Percentiles rank a stretch among this genome's conserved stretches.
These are phyloP conservation scores for Xylaria polymorpha DNA, from an alignment of 2,329 filamentous ascomycete genomes.

Conservation along the genomic window DNA sequence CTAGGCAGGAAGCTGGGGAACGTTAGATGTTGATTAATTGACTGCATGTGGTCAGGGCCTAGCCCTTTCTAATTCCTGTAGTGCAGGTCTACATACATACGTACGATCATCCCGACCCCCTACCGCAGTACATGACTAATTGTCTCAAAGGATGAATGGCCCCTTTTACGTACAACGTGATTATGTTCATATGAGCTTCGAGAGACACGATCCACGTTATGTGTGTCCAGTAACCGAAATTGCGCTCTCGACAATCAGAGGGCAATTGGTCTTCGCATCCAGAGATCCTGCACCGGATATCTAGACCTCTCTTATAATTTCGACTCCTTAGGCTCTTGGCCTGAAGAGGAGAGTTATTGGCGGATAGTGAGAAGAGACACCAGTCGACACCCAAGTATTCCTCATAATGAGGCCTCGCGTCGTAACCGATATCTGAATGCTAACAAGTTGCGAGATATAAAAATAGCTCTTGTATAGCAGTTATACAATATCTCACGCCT, in stretches of 20 bases:
- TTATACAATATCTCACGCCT: background rate
- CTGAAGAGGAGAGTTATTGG: background rate
- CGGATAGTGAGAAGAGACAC: background rate
- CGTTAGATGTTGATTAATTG: conserved; percentile 22
- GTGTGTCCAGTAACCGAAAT: background rate
- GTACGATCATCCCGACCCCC: background rate
- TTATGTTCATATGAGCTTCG: background rate
- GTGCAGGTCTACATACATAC: background rate
- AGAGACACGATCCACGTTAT: background rate
- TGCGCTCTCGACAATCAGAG: background rate
- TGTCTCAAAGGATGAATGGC: conserved; percentile 10
- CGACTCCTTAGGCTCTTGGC: no score
- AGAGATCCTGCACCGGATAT: background rate
- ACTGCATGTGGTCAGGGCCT: background rate
- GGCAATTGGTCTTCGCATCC: background rate
- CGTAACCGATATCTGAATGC: background rate
- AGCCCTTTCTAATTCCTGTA: conserved; percentile 7
- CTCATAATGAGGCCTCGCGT: conserved; percentile 6
- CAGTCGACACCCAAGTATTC: background rate
- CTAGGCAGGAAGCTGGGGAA: conserved; percentile 11
- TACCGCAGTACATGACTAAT: background rate
- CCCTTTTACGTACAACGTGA: background rate
- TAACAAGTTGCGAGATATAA: background rate
- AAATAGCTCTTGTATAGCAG: background rate
- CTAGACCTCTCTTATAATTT: background rate